phyloP scores from a whole-genome alignment of 140 eudicot genomes.

The Bidens hawaiensis region DNA sequence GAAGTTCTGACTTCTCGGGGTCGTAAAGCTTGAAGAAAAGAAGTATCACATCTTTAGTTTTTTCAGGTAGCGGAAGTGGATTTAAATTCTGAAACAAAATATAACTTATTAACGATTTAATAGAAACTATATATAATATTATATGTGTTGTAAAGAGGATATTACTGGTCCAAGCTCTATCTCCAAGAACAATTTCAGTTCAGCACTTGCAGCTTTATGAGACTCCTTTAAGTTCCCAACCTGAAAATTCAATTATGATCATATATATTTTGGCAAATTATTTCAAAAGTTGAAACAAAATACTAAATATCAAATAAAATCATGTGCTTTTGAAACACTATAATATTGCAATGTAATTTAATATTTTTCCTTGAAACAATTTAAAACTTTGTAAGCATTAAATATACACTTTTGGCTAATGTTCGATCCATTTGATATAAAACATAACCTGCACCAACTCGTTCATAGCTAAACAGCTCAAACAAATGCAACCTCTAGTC shows the following conservation, averaged over 20 bases:
- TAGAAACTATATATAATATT: not conserved
- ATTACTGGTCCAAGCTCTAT: constrained; percentile 53
- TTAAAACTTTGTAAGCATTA: not conserved
- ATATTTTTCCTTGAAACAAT: not conserved
- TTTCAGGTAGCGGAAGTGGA: constrained; percentile 45
- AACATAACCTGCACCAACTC: not conserved
- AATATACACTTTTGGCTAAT: not conserved
- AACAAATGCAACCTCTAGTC: too few species aligned
- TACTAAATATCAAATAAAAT: not conserved
- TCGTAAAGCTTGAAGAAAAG: constrained; percentile 69
- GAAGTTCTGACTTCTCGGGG: constrained; percentile 62
- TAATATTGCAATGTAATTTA: too few species aligned
- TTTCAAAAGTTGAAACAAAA: not conserved
- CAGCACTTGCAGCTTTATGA: constrained; percentile 63
- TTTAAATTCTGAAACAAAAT: constrained; percentile 32
- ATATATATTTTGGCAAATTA: not conserved
- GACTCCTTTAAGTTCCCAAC: constrained; percentile 74
- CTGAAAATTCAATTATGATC: constrained; percentile 28
- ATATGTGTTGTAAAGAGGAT: not conserved
- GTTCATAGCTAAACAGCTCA: not conserved
- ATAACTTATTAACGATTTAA: not conserved
- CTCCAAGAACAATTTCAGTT: constrained; percentile 69
- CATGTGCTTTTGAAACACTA: not conserved
- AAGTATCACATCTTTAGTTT: constrained; percentile 58
- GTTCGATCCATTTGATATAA: not conserved